Evolutionary conservation across 1,284 basidiomycete species (phyloP), one percentile per base, ranked within the genome.

Genomic region (Trametes polyzona): DNA sequence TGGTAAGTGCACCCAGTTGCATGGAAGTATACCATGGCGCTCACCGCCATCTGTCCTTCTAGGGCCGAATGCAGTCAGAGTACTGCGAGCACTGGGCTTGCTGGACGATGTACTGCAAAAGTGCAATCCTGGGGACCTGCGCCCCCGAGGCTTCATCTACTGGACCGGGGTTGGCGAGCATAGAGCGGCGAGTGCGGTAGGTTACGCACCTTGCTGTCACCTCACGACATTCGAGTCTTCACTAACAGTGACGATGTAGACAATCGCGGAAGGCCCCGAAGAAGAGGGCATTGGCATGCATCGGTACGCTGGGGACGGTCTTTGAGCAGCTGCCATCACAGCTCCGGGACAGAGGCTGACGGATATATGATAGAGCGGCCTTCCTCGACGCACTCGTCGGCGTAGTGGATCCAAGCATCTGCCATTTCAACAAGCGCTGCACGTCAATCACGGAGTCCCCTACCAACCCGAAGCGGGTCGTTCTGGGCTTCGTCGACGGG

Each of bases 401-500:
- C 9, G 70, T 79, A 27, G 59, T 84, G 26, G 77, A 83, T 56
- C 67, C 77, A 0, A 63, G 66, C 1, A 63, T 69, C 35, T 70
- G 74, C 4, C 80, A 82, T 57, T 82, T 85, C 67, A 75, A 81
- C 58, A 82, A 81, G 59, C 79, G 81, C 12, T 81, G 80, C 64
- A 70, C 68, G n/a, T 71, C 71, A 9, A 65, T 81, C 35, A 61
- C 70, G n/a, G 44, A 37, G 9, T 64, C 59, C n/a, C 37, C 55
- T 21, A 54, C 61, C 23, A 54, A 64, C 27, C 68, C 70, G 7
- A 68, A 69, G 7, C 68, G 62, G 6, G 65, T 74, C 9, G 52
- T 68, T 16, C 61, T 83, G 1, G 67, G 73, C 24, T 84, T 84
- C 60, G 57, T 75, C 5, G 81, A 83, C 60, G 78, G 78, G 4